Evolutionary conservation across 768 basidiomycete species (phyloP).

Genomic region (Myochromella boudieri): DNA sequence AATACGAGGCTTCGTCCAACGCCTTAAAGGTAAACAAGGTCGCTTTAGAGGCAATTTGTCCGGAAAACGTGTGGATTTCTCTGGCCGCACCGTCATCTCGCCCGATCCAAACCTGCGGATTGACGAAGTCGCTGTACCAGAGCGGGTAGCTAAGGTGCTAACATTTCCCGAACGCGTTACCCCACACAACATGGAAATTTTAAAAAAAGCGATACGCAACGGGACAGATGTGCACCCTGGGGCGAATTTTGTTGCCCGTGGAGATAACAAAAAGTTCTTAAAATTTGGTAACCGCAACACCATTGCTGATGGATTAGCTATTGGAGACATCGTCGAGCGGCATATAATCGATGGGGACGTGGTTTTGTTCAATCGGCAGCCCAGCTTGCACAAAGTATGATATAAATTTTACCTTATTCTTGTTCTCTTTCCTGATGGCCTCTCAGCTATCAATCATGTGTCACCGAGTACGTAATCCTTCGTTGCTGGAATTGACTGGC

Average conservation of each 20-base stretch:
- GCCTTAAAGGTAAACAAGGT: conserved; percentile 97
- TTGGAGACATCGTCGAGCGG: conserved; percentile 93
- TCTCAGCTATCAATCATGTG: conserved; percentile 96
- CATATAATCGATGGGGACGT: conserved; percentile 96
- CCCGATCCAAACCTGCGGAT: conserved; percentile 99
- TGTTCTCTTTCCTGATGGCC: conserved; percentile 9
- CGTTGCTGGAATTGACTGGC: not conserved
- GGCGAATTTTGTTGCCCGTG: conserved; percentile 89
- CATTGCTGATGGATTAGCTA: conserved; percentile 76
- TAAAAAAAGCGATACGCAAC: conserved; percentile 80
- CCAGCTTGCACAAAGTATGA: conserved; percentile 89
- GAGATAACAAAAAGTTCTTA: conserved; percentile 85
- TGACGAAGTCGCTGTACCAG: conserved; percentile 97
- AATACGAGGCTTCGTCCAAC: conserved; percentile 96
- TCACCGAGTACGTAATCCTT: conserved; percentile 66
- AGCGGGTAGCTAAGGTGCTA: conserved; percentile 90
- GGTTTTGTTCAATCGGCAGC: conserved; percentile 97
- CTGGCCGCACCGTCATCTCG: conserved; percentile 96
- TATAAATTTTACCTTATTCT: conserved; percentile 7
- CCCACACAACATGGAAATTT: conserved; percentile 76
- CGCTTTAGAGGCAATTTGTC: conserved; percentile 98
- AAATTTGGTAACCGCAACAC: conserved; percentile 81
- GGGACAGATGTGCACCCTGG: conserved; percentile 92
- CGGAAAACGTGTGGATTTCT: conserved; percentile 99
- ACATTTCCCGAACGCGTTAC: conserved; percentile 98